These are phyloP conservation scores for Spergularia marina DNA, from an alignment of 148 eudicot genomes.

Conservation along the genomic window DNA sequence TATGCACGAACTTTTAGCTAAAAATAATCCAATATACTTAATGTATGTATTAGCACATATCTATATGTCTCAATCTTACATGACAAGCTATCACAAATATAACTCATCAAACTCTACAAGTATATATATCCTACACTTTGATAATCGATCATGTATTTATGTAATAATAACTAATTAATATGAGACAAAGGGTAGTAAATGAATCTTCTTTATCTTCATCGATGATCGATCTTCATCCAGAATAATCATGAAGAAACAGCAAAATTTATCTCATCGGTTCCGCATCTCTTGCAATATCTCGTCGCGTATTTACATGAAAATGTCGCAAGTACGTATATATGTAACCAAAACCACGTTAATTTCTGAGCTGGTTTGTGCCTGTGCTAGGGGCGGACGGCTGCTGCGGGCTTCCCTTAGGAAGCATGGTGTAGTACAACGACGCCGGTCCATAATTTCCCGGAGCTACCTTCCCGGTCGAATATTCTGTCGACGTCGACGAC, in stretches of 20 bases:
- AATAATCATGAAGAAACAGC: neutral
- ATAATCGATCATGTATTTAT: too few species aligned
- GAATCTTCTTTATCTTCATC: too few species aligned
- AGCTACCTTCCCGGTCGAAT: neutral
- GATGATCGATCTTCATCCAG: too few species aligned
- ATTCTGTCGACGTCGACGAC: neutral
- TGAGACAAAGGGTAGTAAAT: too few species aligned
- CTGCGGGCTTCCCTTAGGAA: conserved; percentile 23
- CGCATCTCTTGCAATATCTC: conserved; percentile 4
- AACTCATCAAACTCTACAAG: too few species aligned
- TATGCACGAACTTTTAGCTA: too few species aligned
- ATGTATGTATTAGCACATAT: too few species aligned
- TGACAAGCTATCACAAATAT: too few species aligned
- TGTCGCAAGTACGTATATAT: neutral
- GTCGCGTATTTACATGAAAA: conserved; percentile 21
- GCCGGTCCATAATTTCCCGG: neutral
- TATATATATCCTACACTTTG: too few species aligned
- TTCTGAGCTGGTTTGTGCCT: conserved; percentile 24
- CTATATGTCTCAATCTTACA: too few species aligned
- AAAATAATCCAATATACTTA: too few species aligned
- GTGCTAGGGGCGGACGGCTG: conserved; percentile 30
- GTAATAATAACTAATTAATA: too few species aligned
- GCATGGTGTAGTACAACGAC: conserved; percentile 26
- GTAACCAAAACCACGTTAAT: neutral
- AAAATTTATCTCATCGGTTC: neutral